These are phyloP conservation scores for Alternaria novae-zelandiae DNA, from an alignment of 2,329 filamentous ascomycete species.

Conservation along the genomic window DNA sequence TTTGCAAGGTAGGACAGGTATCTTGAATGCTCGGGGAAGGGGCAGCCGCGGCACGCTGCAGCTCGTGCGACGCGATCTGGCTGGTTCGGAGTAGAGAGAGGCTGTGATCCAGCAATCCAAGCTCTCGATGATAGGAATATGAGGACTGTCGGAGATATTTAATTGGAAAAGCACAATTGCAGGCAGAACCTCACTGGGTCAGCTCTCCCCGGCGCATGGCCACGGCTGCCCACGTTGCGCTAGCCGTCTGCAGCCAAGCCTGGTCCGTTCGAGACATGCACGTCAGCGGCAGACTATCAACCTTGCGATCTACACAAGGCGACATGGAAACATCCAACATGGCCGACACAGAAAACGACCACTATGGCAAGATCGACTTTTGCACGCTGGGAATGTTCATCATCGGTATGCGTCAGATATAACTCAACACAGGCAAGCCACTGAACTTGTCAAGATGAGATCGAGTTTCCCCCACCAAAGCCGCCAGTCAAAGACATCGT, in stretches of 20 bases:
- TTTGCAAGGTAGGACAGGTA: slow-evolving; percentile 32
- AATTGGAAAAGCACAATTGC: slow-evolving; percentile 4
- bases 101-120: not conserved
- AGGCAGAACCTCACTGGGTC: slow-evolving; percentile 5
- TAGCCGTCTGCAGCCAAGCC: slow-evolving; percentile 24
- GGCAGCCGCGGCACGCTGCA: slow-evolving; percentile 34
- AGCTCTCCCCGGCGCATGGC: slow-evolving; percentile 9
- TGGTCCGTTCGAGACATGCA: slow-evolving; percentile 1
- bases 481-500: slow-evolving; percentile 75
- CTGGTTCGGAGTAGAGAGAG: not conserved
- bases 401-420: slow-evolving; percentile 55
- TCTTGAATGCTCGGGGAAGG: slow-evolving; percentile 31
- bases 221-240: slow-evolving; percentile 19
- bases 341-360: not conserved
- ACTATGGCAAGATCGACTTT: slow-evolving; percentile 56
- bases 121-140: not conserved
- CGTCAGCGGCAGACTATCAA: slow-evolving; percentile 5
- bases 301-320: not conserved
- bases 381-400: slow-evolving; percentile 70
- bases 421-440: slow-evolving; percentile 12
- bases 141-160: not conserved
- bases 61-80: slow-evolving; percentile 15
- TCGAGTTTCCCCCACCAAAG: slow-evolving; percentile 77
- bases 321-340: slow-evolving; percentile 11
- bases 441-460: slow-evolving; percentile 71